A percentile compares a stretch with the other conserved stretches of the same genome.
phyloP scores from a whole-genome alignment of 306 rosid genomes.

The Fagus crenata region DNA sequence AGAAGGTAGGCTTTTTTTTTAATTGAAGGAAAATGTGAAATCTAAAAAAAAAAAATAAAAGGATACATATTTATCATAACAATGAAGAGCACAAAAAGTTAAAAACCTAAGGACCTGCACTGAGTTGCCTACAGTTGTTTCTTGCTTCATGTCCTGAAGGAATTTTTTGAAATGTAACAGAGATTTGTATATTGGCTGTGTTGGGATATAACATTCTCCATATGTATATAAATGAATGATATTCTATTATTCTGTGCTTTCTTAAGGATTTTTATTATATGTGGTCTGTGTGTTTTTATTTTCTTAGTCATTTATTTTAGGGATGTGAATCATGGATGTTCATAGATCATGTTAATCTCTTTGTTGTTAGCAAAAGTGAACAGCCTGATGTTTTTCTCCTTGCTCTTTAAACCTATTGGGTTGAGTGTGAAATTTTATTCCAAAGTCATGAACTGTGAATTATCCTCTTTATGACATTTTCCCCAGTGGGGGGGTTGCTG shows the following conservation, averaged over 20 bases:
- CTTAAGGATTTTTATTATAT: neutral
- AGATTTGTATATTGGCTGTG: constrained; percentile 12
- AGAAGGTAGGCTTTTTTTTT: constrained; percentile 5
- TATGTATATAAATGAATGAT: constrained; percentile 21
- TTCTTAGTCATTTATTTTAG: neutral
- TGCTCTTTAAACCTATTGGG: too few species aligned
- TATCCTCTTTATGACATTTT: too few species aligned
- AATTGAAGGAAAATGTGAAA: neutral
- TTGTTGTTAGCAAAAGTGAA: too few species aligned
- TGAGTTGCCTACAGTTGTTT: neutral
- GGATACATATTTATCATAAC: neutral
- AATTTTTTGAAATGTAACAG: neutral
- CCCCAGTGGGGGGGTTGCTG: too few species aligned
- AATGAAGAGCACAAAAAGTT: neutral
- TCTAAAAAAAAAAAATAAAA: too few species aligned
- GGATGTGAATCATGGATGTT: too few species aligned
- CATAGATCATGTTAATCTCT: too few species aligned
- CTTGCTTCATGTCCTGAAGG: neutral
- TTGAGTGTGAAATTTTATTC: too few species aligned
- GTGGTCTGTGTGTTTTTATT: neutral
- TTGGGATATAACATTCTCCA: neutral
- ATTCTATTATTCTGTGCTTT: neutral
- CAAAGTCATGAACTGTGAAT: too few species aligned
- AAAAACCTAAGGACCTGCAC: constrained; percentile 3
- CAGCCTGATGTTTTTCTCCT: too few species aligned